phyloP scores from a whole-genome alignment of 2,329 filamentous ascomycete genomes.

The Botrytis galanthina region DNA sequence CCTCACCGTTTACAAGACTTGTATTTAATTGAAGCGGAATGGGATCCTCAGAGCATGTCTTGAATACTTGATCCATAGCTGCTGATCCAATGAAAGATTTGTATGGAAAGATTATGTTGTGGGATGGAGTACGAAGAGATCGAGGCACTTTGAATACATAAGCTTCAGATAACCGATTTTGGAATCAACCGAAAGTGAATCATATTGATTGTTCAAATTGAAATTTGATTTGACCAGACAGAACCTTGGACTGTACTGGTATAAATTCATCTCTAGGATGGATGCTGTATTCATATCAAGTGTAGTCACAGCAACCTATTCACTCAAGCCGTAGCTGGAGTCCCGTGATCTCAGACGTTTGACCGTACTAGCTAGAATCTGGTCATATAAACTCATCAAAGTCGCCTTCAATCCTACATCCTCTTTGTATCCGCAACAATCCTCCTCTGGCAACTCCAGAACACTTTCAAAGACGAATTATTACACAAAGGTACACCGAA shows the following conservation, averaged over 20 bases:
- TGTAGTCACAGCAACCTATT: background rate
- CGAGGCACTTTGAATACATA: fast-evolving
- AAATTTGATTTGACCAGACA: background rate
- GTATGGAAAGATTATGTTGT: background rate
- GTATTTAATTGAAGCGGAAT: too few relatives aligned
- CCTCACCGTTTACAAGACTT: background rate
- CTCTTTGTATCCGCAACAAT: background rate
- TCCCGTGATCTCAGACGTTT: background rate
- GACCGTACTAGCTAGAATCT: background rate
- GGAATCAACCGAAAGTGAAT: background rate
- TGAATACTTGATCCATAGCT: background rate
- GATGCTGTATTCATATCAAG: background rate
- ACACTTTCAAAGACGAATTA: too few relatives aligned
- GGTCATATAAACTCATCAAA: background rate
- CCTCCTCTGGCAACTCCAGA: too few relatives aligned
- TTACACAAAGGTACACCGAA: background rate
- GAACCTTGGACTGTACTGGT: fast-evolving
- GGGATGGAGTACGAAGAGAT: background rate
- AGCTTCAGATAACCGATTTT: background rate
- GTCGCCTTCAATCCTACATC: background rate
- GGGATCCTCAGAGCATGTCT: background rate
- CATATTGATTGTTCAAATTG: fast-evolving
- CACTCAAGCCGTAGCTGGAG: too few relatives aligned
- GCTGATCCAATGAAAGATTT: fast-evolving
- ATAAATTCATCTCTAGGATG: background rate